Percentiles rank a stretch among this genome's conserved stretches.
Conservation (phyloP, 129 eudicot genomes). For the Calendula officinalis region DNA sequence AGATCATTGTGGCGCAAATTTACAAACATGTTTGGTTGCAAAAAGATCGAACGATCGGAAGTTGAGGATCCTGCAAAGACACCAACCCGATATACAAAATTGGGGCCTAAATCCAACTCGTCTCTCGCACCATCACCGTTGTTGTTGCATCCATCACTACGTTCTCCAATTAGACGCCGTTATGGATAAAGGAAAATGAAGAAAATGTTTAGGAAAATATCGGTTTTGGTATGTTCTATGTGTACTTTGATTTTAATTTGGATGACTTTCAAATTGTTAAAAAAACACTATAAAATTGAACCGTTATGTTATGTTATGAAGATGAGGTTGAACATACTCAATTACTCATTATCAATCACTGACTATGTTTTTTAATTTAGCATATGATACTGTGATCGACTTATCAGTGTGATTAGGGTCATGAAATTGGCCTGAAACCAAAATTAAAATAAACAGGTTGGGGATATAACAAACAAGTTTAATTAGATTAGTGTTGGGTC, state of each 20-base stretch:
- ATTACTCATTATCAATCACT: too few species aligned
- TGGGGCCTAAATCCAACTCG: slow-evolving; percentile 20
- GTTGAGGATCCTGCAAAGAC: slow-evolving; percentile 32
- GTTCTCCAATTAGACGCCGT: slow-evolving; percentile 36
- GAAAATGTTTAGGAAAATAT: not conserved
- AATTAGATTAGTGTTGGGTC: too few species aligned
- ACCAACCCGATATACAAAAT: slow-evolving; percentile 28
- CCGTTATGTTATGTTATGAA: too few species aligned
- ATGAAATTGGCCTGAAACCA: too few species aligned
- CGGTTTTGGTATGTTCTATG: slow-evolving; percentile 17
- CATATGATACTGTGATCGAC: too few species aligned
- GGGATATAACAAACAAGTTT: too few species aligned
- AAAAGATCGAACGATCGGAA: slow-evolving; percentile 27
- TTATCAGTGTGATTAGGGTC: too few species aligned
- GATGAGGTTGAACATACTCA: too few species aligned
- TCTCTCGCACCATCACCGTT: slow-evolving; percentile 36
- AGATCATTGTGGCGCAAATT: slow-evolving; percentile 32
- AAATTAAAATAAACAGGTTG: too few species aligned
- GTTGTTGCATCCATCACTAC: slow-evolving; percentile 34
- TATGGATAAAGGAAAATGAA: slow-evolving; percentile 8
- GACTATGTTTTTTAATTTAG: too few species aligned
- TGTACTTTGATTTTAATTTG: slow-evolving; percentile 12
- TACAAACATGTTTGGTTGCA: slow-evolving; percentile 35
- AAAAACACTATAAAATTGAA: not conserved
- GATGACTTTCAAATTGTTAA: slow-evolving; percentile 2